Evolutionary conservation across 2,329 filamentous ascomycete genomes (phyloP), one percentile per base, ranked within the genome.

Genomic region (Ceratocystis lukuohia): DNA sequence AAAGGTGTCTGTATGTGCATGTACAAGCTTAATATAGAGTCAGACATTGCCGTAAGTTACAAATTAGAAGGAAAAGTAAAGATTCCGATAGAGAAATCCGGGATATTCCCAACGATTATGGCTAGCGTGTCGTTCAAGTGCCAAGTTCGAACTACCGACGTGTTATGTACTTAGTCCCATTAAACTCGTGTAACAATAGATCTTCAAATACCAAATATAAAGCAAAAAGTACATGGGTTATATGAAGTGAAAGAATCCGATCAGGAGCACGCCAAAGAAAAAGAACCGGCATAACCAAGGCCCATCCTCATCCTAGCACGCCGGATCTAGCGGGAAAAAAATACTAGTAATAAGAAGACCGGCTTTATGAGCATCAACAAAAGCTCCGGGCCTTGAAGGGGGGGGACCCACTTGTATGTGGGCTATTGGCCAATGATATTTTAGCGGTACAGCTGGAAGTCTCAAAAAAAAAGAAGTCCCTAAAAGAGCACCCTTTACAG

Each of bases 391-490:
- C 33, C 28, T 17, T 30, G 25, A 20, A 30, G 53, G 17, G 33
- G 33, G 12, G 2, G 10, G 53, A 4, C 53, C 53, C 53, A 59
- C 53, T 33, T 6, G 37, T 59, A 30, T 17, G 10, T n/a, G n/a
- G 28, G 28, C 25, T 30, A 59, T 20, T 37, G 53, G 3, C 53
- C 53, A 59, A 59, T 59, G 3, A 37, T n/a, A 59, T 33, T 59
- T 59, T 59, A 30, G 53, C 53, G 53, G 53, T 59, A 59, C 28
- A n/a, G 53, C 53, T 59, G 53, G 53, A 59, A 59, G 53, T 59
- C 28, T 22, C 12, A 20, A 37, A 33, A 57, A 30, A 59, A 33
- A 59, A 59, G 12, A 30, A 59, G 53, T 37, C 25, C 28, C 53
- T n/a, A n/a, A 30, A 59, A 50, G 46, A 15, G 53, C 25, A 30